Evolutionary conservation across 306 rosid genomes (phyloP), one percentile per base, ranked within the genome.

Genomic region (Quercus robur): DNA sequence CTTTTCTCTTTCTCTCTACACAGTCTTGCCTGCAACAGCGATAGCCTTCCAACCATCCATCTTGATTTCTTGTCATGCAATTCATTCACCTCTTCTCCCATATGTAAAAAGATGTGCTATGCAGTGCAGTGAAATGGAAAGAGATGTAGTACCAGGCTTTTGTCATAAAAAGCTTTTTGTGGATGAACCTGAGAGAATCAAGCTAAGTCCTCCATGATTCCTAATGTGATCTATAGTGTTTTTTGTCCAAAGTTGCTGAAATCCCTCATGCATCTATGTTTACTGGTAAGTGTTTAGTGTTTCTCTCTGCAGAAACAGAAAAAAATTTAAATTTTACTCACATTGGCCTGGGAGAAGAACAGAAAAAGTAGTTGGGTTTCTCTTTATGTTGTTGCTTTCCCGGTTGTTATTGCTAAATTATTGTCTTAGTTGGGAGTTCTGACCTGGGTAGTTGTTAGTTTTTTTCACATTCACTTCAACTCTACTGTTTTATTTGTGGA

Each of bases 11-110:
- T 52, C 69, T 64, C 74, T 82, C 66, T 56, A 18, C 57, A 14
- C 56, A 35, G 35, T 81, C 77, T 70, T 81, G 74, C 81, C 87
- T 83, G 71, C 82, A 56, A 55, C 87, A 67, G 18, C 87, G 62
- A 88, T 70, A 56, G 77, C 55, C 74, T 78, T 59, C 83, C 83
- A 78, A 71, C 87, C 64, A 68, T 61, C 83, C 75, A 62, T 35
- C 41, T 57, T 75, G 79, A 17, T 6, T 56, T 77, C 73, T 35
- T 26, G 72, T 79, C 84, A 57, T 71, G 82, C 58, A 74, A 77
- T 84, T 68, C 81, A 64, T 49, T 49, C 17, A 49, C 54, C 54
- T 12, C 25, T 63, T 79, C 38, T 26, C 77, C 72, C 73, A 41
- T 25, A 74, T 57, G 28, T 14, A 30, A 80, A 71, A 75, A 72